Conservation (phyloP, 2,329 filamentous ascomycete species). For the Coniochaeta sp. region DNA sequence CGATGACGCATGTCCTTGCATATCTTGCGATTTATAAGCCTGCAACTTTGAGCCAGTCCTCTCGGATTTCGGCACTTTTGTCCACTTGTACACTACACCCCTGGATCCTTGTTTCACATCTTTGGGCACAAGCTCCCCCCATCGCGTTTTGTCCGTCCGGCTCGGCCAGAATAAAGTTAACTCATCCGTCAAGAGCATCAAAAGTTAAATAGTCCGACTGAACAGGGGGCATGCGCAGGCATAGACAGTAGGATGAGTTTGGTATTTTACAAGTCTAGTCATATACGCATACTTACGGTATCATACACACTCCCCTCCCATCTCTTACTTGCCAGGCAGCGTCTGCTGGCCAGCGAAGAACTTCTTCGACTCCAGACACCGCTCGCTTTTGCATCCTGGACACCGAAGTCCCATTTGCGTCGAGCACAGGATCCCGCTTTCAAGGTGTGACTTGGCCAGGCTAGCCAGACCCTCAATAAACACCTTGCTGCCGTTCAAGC, state of each 20-base stretch:
- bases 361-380: conserved; percentile 70
- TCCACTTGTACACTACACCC: too few relatives aligned
- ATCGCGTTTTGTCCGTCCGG: too few relatives aligned
- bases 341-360: conserved; percentile 43
- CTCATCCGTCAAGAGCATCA: too few relatives aligned
- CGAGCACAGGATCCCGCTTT: conserved; percentile 61
- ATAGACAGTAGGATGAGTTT: background rate
- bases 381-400: conserved; percentile 85
- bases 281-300: background rate
- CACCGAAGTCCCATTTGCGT: conserved; percentile 85
- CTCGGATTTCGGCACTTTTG: background rate
- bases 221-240: background rate
- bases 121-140: background rate
- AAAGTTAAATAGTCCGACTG: background rate
- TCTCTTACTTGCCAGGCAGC: conserved; percentile 1
- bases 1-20: background rate
- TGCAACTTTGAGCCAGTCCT: background rate
- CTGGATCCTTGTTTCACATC: background rate
- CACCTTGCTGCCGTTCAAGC: conserved; percentile 79
- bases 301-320: background rate
- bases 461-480: conserved; percentile 90
- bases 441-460: conserved; percentile 73
- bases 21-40: background rate
- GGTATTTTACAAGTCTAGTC: background rate
- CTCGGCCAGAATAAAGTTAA: background rate